Conservation (phyloP, 2,329 filamentous ascomycete genomes). For the Aspergillus tanneri region DNA sequence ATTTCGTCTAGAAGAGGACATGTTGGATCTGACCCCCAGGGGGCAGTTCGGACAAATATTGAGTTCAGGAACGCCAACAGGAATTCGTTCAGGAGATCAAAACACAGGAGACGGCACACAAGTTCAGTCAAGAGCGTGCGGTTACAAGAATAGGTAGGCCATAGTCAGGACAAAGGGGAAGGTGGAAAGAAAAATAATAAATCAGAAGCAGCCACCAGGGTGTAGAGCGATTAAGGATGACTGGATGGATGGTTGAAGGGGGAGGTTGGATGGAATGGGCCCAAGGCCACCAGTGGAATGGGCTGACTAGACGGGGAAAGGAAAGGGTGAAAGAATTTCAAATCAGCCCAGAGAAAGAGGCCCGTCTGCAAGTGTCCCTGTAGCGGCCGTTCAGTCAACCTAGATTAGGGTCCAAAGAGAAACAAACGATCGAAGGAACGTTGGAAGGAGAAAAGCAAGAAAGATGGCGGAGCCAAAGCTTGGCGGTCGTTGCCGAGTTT, state of each 20-base stretch:
- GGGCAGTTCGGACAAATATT: constrained; percentile 7
- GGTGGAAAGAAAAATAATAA: constrained; percentile 3
- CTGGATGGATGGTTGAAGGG: constrained; percentile 4
- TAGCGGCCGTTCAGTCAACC: too few species aligned
- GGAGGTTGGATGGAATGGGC: constrained; percentile 7
- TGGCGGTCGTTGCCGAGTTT: too few species aligned
- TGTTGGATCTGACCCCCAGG: constrained; percentile 22
- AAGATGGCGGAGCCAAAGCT: too few species aligned
- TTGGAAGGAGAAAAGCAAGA: too few species aligned
- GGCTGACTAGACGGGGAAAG: constrained; percentile 3
- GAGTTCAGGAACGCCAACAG: not conserved
- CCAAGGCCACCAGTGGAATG: constrained; percentile 16
- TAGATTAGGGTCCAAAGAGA: constrained; percentile 6
- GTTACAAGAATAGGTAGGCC: constrained; percentile 15
- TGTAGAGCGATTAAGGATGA: not conserved
- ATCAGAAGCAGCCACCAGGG: constrained; percentile 10
- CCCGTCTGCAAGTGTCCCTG: not conserved
- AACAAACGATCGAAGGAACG: too few species aligned
- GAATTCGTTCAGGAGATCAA: constrained; percentile 7
- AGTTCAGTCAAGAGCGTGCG: not conserved
- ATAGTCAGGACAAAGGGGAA: constrained; percentile 17
- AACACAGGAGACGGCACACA: not conserved
- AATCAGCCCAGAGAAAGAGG: constrained; percentile 7
- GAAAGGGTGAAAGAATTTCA: constrained; percentile 11
- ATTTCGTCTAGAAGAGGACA: constrained; percentile 40